These are phyloP conservation scores for Spongospora subterranea DNA, from an alignment of 208 protist species.

Conservation along the genomic window DNA sequence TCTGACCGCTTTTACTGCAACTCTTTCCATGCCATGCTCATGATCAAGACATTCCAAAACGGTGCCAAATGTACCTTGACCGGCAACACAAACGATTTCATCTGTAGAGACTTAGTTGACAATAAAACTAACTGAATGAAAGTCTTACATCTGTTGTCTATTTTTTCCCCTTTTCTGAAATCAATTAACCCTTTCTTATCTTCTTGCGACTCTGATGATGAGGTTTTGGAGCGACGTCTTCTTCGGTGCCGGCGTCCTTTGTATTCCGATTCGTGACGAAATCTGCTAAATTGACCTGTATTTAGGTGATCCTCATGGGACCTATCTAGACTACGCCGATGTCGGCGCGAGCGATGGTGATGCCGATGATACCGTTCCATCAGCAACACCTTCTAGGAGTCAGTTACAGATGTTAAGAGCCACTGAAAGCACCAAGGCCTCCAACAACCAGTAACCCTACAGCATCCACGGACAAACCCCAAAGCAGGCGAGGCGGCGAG, in stretches of 20 bases:
- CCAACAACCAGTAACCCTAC: too few relatives aligned
- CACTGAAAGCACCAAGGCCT: too few relatives aligned
- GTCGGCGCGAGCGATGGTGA: too few relatives aligned
- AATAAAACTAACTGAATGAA: neutral
- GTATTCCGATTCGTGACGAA: too few relatives aligned
- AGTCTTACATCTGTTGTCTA: constrained; percentile 14
- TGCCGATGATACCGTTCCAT: too few relatives aligned
- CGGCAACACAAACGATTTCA: constrained; percentile 59
- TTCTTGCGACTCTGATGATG: neutral
- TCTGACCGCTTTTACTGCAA: constrained; percentile 62
- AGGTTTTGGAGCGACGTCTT: neutral
- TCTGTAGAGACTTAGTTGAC: constrained; percentile 1
- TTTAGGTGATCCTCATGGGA: too few relatives aligned
- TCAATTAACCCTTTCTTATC: constrained; percentile 48
- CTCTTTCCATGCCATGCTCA: constrained; percentile 39
- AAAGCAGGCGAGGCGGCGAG: too few relatives aligned
- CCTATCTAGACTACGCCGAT: too few relatives aligned
- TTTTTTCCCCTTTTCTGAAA: constrained; percentile 19
- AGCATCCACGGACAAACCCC: too few relatives aligned
- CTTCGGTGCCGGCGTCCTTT: neutral
- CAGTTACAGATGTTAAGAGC: too few relatives aligned
- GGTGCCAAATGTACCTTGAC: constrained; percentile 63
- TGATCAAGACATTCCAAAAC: constrained; percentile 62
- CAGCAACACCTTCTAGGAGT: too few relatives aligned
- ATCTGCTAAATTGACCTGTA: too few relatives aligned